Base-by-base conservation (phyloP, 768 basidiomycete species). In the Tricholoma sp. region DNA sequence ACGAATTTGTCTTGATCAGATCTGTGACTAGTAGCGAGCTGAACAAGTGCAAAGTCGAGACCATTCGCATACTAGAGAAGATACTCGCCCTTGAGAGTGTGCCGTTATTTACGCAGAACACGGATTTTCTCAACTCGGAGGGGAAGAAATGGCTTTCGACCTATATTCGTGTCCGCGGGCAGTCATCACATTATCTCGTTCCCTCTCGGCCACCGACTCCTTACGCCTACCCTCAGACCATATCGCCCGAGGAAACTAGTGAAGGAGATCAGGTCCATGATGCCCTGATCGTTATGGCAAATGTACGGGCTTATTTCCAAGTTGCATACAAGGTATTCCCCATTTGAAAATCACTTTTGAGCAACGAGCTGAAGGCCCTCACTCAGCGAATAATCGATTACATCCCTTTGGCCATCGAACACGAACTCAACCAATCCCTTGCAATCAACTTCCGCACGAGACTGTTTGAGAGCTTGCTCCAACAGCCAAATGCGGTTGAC, bases 361-460 rank as follows among this genome's bases (percentile, higher is more conserved):
- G 35, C 16, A 27, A n/a, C 29, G 22, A 19, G 39, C 27, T 21
- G 10, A 58, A 50, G 41, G 22, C 10, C 10, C 51, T 32, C 18
- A 14, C n/a, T 0, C 54, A 86, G 85, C 78, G 83, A 9, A 71
- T 83, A 60, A 75, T 83, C 34, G 85, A 86, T 57, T 69, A 76
- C 37, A 52, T 85, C 19, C 83, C 84, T 1, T 64, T 79, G 8
- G 72, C 69, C 43, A 82, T 83, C 34, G 79, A 82, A 57, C 74
- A 72, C 19, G 64, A 70, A 7, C 69, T 83, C 29, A 72, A 81
- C 46, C 72, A 75, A 35, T 65, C 69, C 9, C 68, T 82, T 11
- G 72, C 71, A 0, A 59, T 66, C 0, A 66, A 57, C 18, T 59
- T 82, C 39, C 73, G 74, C 8, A 57, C 64, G 19, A 67, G 63